Base-by-base conservation (phyloP, 1,284 basidiomycete species). In the Rhizoctonia solani region DNA sequence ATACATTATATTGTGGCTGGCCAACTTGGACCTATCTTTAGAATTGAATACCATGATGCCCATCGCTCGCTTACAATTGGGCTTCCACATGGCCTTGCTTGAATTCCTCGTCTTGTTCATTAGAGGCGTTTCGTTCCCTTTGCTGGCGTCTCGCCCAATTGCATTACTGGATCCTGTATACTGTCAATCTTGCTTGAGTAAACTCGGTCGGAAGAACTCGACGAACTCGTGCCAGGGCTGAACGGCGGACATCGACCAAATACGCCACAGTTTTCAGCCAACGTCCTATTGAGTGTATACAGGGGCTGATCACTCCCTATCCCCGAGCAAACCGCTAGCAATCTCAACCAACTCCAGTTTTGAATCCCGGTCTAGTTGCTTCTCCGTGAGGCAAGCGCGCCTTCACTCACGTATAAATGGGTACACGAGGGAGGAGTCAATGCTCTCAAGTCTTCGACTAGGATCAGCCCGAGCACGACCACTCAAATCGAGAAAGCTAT, bases 361-460 rank as follows among this genome's bases (percentile, higher is more conserved):
- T 16, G 11, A 29, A 66, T 42, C 63, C 52, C 63, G 50, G 54
- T 66, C 16, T 29, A 42, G 63, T 25, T 25, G 9, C 44, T 46
- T 66, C 52, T 54, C 19, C 54, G 30, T 42, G 21, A 19, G 9
- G 19, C 6, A 11, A 44, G 37, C 52, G 27, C 50, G 50, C 27
- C 50, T 39, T 52, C 52, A 54, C 52, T 4, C 49, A 52, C 3
- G 27, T 66, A 66, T 66, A 66, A 66, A 66, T 66, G 42, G 30
- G 8, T 46, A 14, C 42, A 44, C 25, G 39, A 9, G n/a, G n/a
- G 6, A 30, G 6, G 39, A 16, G 27, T 41, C 39, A 54, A 47
- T 50, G 30, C 50, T 66, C 50, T 44, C 37, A 66, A 47, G 63
- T 47, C 63, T 66, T 66, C 52, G 39, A 34, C 63, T 66, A n/a